Evolutionary conservation across 78 protist species (phyloP), one percentile per base, ranked within the genome.

Genomic region (Creolimax fragrantissima): DNA sequence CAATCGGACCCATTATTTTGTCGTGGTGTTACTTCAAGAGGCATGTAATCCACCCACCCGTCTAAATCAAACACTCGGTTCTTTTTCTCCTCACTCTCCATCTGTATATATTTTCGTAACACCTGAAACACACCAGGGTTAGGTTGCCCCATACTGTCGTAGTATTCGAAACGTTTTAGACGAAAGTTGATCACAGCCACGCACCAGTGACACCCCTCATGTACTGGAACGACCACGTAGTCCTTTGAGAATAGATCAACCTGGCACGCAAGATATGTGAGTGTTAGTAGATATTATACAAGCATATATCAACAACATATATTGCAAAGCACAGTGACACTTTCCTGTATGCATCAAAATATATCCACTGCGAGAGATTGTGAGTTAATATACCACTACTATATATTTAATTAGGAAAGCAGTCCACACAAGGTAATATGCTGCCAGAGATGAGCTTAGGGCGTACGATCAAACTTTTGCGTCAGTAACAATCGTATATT

Each of bases 161-260:
- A 96, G 88, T 95, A 97, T 84, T 95, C 96, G 85, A 97, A 93
- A 43, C 92, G 91, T 74, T 86, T 91, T 3, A 81, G 92, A 7
- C 17, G 37, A 41, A 96, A 89, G 74, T 97, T 96, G 67, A 97
- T 90, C 2, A 93, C 95, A 4, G 97, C 96, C 5, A 85, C 88
- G 42, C 94, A 92, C 98, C 98, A 97, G 92, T 97, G 98, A 84
- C 37, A 35, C 42, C 96, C 96, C 39, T 92, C n/a, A 85, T 97
- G 97, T 43, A 96, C 42, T 6, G 98, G 98, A 2, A 97, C 43
- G 81, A 97, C n/a, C 7, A 97, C 85, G 37, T 92, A 67, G 35
- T 97, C 98, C 81, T 41, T 11, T 42, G 89, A 5, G 41, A 97
- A 97, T 35, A 97, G 42, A 47, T 96, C 97, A 17, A 96, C 41